A percentile compares a stretch with the other conserved stretches of the same genome.
These are phyloP conservation scores for Zychaea mexicana DNA, from an alignment of 371 early-diverging fungal genomes.

Conservation along the genomic window DNA sequence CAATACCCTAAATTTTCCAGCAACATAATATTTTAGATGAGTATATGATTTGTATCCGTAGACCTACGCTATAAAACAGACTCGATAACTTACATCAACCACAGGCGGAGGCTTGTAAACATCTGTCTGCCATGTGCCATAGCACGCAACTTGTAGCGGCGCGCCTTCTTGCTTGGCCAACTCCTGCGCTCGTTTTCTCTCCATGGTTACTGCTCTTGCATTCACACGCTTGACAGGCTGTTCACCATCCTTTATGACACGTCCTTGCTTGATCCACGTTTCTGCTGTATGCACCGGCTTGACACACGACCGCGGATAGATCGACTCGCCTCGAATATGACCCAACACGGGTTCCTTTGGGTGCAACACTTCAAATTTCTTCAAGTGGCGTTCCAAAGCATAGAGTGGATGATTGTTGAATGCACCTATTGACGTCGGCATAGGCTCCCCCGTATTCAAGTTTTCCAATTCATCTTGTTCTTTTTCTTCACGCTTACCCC, in stretches of 20 bases:
- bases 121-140: constrained; percentile 90
- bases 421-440: constrained; percentile 78
- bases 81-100: constrained; percentile 50
- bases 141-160: constrained; percentile 50
- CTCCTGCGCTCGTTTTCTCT: constrained; percentile 54
- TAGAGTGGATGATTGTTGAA: constrained; percentile 85
- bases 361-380: constrained; percentile 71
- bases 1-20: constrained; percentile 59
- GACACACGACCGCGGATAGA: constrained; percentile 80
- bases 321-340: constrained; percentile 69
- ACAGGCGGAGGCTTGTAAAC: constrained; percentile 65
- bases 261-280: constrained; percentile 71
- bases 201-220: constrained; percentile 63
- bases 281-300: constrained; percentile 61
- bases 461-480: constrained; percentile 59
- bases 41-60: neutral
- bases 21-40: neutral
- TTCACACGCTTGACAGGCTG: constrained; percentile 71
- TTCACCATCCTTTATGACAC: constrained; percentile 48
- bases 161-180: constrained; percentile 46
- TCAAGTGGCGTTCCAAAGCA: constrained; percentile 84
- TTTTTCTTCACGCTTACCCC: constrained; percentile 39
- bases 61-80: neutral
- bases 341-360: constrained; percentile 69
- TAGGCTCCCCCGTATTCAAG: constrained; percentile 55